These are phyloP conservation scores for Daucus carota DNA, from an alignment of 129 eudicot genomes.

Conservation along the genomic window DNA sequence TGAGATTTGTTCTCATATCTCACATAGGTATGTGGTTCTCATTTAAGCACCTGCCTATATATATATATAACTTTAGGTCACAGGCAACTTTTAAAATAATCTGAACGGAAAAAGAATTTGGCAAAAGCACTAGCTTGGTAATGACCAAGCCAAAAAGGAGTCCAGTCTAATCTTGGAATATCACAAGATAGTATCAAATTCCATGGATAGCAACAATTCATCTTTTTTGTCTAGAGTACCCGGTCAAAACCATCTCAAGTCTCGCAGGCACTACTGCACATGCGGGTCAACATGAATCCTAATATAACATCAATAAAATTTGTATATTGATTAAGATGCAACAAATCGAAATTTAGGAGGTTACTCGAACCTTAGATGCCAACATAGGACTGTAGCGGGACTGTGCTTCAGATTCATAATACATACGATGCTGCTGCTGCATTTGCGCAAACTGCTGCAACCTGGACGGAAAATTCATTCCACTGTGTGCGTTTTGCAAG, in stretches of 20 bases:
- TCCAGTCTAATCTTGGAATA: neutral
- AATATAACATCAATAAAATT: neutral
- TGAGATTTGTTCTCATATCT: no score
- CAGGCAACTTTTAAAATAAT: neutral
- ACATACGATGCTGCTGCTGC: constrained; percentile 71
- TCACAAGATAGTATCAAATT: neutral
- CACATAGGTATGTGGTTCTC: no score
- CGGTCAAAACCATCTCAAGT: neutral
- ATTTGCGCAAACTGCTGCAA: constrained; percentile 61
- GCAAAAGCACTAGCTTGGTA: neutral
- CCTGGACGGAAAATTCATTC: constrained; percentile 64
- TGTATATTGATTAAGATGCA: neutral
- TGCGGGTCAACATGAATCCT: constrained; percentile 17
- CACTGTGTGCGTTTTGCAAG: constrained; percentile 34
- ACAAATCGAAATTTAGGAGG: neutral
- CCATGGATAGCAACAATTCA: neutral
- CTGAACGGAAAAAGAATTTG: neutral
- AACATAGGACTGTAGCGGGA: constrained; percentile 29
- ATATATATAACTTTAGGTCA: neutral
- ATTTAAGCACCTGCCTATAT: no score
- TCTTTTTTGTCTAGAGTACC: neutral
- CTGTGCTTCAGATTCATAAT: constrained; percentile 37
- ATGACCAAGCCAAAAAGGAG: neutral
- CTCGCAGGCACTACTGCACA: neutral
- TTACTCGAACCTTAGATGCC: constrained; percentile 49